A percentile compares a stretch with the other conserved stretches of the same genome.
Conservation (phyloP, 106 monocot species). For the Acorus gramineus region DNA sequence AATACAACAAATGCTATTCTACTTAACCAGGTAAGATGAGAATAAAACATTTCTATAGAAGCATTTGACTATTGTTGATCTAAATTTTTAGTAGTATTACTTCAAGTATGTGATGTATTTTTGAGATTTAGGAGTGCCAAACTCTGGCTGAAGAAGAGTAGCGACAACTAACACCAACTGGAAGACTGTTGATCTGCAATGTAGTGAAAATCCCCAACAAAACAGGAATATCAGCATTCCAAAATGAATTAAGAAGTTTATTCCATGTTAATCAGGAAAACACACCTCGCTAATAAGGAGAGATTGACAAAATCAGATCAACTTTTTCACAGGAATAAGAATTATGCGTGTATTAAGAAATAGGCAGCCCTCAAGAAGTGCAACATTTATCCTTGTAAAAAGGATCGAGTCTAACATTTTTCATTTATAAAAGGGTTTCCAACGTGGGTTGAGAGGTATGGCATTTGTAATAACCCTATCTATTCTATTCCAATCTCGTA, state of each 20-base stretch:
- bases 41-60: too few species aligned
- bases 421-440: too few species aligned
- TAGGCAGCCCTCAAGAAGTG: constrained; percentile 65
- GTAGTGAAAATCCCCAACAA: not conserved
- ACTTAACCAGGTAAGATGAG: too few species aligned
- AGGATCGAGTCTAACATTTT: too few species aligned
- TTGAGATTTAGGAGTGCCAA: constrained; percentile 58
- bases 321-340: constrained; percentile 56
- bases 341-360: too few species aligned
- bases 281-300: constrained; percentile 93
- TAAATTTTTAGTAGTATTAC: too few species aligned
- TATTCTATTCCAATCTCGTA: too few species aligned
- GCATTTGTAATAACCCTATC: too few species aligned
- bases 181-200: constrained; percentile 69
- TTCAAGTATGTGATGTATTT: constrained; percentile 72
- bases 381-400: constrained; percentile 34
- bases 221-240: not conserved
- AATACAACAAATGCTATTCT: too few species aligned
- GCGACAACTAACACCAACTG: constrained; percentile 79
- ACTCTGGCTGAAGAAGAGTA: constrained; percentile 89
- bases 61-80: too few species aligned
- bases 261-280: not conserved
- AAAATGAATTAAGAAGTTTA: too few species aligned
- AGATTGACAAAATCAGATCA: constrained; percentile 78
- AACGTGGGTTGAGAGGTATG: too few species aligned